Evolutionary conservation across 352 stramenopile genomes (phyloP).

Genomic region (Phytopythium ostracodes): DNA sequence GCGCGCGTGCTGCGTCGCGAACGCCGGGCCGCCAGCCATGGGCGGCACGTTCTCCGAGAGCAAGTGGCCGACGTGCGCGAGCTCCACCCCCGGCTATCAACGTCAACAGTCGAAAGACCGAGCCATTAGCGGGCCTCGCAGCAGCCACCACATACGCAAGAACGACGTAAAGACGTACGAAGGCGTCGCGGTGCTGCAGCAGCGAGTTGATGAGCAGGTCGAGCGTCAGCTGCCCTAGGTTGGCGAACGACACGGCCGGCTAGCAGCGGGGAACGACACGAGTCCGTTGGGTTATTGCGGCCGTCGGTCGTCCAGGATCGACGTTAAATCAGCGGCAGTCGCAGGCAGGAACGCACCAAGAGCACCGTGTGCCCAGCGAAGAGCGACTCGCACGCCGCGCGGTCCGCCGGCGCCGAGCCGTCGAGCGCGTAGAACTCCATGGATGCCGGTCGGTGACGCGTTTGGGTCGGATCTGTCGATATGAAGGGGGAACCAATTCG

Average conservation of each 20-base stretch:
- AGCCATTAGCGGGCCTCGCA: slow-evolving; percentile 5
- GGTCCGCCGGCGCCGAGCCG: slow-evolving; percentile 20
- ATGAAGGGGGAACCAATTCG: not conserved
- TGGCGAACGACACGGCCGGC: slow-evolving; percentile 77
- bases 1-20: slow-evolving; percentile 31
- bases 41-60: slow-evolving; percentile 56
- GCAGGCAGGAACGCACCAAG: slow-evolving; percentile 27
- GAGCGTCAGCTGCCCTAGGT: slow-evolving; percentile 74
- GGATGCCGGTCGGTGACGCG: not conserved
- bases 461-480: slow-evolving; percentile 4
- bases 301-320: not conserved
- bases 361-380: slow-evolving; percentile 57
- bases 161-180: slow-evolving; percentile 24
- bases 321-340: not conserved
- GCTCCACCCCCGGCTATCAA: slow-evolving; percentile 24
- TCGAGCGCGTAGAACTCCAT: slow-evolving; percentile 50
- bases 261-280: slow-evolving; percentile 10
- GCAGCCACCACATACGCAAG: not conserved
- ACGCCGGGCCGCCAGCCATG: slow-evolving; percentile 55
- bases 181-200: slow-evolving; percentile 37
- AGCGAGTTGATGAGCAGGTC: slow-evolving; percentile 77
- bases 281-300: not conserved
- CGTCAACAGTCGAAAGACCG: slow-evolving; percentile 4
- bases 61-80: slow-evolving; percentile 53
- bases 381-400: slow-evolving; percentile 17